These are phyloP conservation scores for Podospora appendiculata DNA, from an alignment of 495 filamentous ascomycete genomes.

Conservation along the genomic window DNA sequence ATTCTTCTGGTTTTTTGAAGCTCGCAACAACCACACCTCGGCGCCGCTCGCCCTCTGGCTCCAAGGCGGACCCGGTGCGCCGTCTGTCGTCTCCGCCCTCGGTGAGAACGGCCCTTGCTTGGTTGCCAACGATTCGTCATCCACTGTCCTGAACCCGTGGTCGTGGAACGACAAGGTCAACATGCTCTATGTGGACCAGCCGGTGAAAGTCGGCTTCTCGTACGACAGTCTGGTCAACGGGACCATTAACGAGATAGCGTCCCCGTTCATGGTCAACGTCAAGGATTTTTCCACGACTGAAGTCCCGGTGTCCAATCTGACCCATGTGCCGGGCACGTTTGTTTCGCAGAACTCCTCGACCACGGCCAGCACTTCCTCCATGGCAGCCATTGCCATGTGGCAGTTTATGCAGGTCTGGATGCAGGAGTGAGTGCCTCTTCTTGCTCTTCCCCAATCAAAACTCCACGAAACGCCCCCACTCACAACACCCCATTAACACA, in stretches of 20 bases:
- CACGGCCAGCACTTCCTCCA: slow-evolving; percentile 56
- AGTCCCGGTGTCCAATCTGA: background rate
- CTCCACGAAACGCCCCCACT: too few relatives aligned
- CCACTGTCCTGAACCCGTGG: slow-evolving; percentile 28
- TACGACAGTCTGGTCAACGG: slow-evolving; percentile 23
- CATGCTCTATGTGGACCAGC: slow-evolving; percentile 63
- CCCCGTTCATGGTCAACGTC: background rate
- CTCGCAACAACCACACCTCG: background rate
- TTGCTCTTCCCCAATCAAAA: slow-evolving; percentile 7
- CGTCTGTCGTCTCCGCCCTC: slow-evolving; percentile 55
- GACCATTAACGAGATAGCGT: background rate
- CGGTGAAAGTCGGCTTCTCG: slow-evolving; percentile 45
- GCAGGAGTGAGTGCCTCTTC: slow-evolving; percentile 42
- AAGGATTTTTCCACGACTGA: background rate
- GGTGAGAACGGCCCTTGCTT: slow-evolving; percentile 17
- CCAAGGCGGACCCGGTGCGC: slow-evolving; percentile 53
- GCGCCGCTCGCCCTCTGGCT: slow-evolving; percentile 19
- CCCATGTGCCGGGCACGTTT: slow-evolving; percentile 47
- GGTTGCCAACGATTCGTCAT: slow-evolving; percentile 5
- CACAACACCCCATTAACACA: too few relatives aligned
- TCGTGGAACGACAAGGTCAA: slow-evolving; percentile 64
- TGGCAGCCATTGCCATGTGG: slow-evolving; percentile 55
- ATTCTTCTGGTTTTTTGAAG: slow-evolving; percentile 10
- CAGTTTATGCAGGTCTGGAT: slow-evolving; percentile 63
- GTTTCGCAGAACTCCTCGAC: slow-evolving; percentile 37